Base-by-base conservation (phyloP, 2,329 filamentous ascomycete species). In the Dothideomycetes sp. region DNA sequence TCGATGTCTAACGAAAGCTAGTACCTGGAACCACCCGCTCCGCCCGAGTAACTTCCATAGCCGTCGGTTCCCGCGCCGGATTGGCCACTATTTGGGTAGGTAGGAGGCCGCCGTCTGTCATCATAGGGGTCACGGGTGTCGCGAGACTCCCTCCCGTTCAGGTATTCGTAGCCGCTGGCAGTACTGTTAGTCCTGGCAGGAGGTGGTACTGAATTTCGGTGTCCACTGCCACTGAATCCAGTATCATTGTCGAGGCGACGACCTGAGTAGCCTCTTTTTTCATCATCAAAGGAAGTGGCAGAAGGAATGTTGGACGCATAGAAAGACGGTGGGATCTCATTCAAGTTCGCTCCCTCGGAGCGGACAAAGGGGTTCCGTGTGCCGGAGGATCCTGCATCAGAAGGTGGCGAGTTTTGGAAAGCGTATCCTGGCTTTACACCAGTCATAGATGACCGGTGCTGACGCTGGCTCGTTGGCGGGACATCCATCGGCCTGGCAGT, bases 281-380 rank as follows among this genome's bases (percentile, higher is more conserved):
- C 29, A 29, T 41, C 35, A 9, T 27, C 19, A 10, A 38, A 38
- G 4, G 42, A 34, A 22, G 42, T 42, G 16, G 38, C 31, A 12
- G 40, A 31, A 16, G 44, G 38, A 11, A 48, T 38, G 22, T 48
- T 48, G 12, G 42, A 45, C 5, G 40, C 36, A 29, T 46, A 48
- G 30, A 43, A 44, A 8, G 31, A 18, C 2, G 36, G 16, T 4
- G 46, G 46, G 8, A 48, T 40, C 4, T 48, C 42, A 9, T 34
- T 34, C 19, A 48, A 30, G 10, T 48, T 45, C 4, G 33, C 42
- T 10, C 46, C 46, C 35, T 48, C 46, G 10, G 42, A 42, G n/a
- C 40, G 33, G 9, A 42, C 38, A 30, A 41, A 42, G 3, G 46
- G 27, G 18, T 46, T 45, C n/a, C n/a, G n/a, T n/a, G n/a, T n/a